Evolutionary conservation across 2,329 filamentous ascomycete genomes (phyloP), one percentile per base, ranked within the genome.

Genomic region (Phaeosphaeria sp.): DNA sequence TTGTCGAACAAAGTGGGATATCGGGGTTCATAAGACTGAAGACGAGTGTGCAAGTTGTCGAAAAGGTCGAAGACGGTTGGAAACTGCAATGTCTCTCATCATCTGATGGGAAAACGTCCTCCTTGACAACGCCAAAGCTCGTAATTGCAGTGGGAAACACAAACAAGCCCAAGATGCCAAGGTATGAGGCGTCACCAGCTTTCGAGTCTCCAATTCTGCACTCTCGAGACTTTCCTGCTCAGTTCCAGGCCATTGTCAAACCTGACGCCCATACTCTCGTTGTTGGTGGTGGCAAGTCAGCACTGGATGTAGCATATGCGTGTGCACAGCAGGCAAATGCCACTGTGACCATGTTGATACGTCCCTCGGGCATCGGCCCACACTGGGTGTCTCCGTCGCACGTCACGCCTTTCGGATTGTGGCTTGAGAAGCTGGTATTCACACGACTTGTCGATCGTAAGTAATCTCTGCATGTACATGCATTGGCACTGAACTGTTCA

Each of bases 341-440:
- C 0, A 85, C 85, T 2, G 86, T 88, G 9, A 80, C 85, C 52
- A 82, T 86, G 79, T 75, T 89, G 4, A 84, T 89, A 54, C 81
- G 86, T 46, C 77, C 81, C n/a, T 81, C 76, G n/a, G 86, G 86
- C 3, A 81, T 83, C 56, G 87, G 88, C 0, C 86, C 88, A 0
- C 78, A 80, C 0, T 90, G 83, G 82, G 84, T 90, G 73, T 75
- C 84, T 0, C 84, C 85, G 1, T 75, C 84, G 1, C 87, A 86
- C 54, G 87, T 91, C 17, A 90, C 89, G 1, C 88, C 88, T 0
- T 69, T 90, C n/a, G 88, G 88, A 72, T 83, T 83, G 56, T 87
- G 85, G 83, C 77, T 91, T 0, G 89, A 92, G 74, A 86, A 89
- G 65, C 81, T 92, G 4, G 83, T 89, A 3, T 84, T 85, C 30